Evolutionary conservation across 129 eudicot genomes (phyloP), one percentile per base, ranked within the genome.

Genomic region (Gnaphalium uliginosum): DNA sequence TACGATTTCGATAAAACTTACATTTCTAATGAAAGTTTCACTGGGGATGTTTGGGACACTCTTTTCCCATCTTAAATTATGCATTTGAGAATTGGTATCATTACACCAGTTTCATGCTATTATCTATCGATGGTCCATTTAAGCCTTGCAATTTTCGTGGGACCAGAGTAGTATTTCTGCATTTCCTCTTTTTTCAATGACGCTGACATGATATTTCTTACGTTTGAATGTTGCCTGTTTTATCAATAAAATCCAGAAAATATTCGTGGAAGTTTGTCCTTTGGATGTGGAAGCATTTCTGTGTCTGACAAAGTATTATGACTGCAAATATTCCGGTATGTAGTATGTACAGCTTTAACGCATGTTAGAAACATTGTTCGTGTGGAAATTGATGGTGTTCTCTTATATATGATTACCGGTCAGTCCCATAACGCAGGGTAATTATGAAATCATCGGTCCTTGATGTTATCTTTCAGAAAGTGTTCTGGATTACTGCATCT

Each of bases 281-380:
- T 51, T 51, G 29, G 61, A 41, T 41, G 15, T 10, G 63, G 27
- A 48, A 58, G 69, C 58, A 26, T 68, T 37, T 58, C 54, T 27
- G 18, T 61, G 53, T 69, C 76, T 60, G 51, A 58, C 33, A 10
- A 76, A 64, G 76, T 66, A 62, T 35, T 54, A 78, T 8, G 19
- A 72, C 62, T 65, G 74, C 68, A 64, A 65, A 65, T 73, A 66
- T 66, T 65, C 32, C 6, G 32, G 29, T 73, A 17, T 79, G 83
- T 79, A 79, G 29, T 73, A 17, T 79, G 83, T 79, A 79, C 79
- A 79, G 74, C 32, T 41, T 71, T 53, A 41, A 66, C 50, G 53
- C 22, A 37, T 48, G 25, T 60, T n/a, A 43, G 9, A 57, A 78
- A 78, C 69, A 41, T 66, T 29, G 5, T 58, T 43, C 17, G 59